Evolutionary conservation across 2,329 filamentous ascomycete genomes (phyloP), one percentile per base, ranked within the genome.

Genomic region (Coniella lustricola): DNA sequence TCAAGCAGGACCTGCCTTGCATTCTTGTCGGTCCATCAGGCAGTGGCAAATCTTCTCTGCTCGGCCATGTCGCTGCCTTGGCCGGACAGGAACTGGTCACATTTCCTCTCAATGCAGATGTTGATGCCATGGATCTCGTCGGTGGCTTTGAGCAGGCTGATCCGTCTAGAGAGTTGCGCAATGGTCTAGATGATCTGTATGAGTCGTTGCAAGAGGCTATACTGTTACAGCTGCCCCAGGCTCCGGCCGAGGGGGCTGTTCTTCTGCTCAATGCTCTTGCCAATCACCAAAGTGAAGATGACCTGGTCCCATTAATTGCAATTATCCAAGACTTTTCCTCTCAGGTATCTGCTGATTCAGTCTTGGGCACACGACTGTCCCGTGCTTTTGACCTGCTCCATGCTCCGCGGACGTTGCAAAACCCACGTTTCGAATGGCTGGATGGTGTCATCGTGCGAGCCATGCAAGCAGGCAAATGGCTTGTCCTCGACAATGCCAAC

Each of bases 121-220:
- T 95, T 38, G 93, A 98, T 64, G 90, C 91, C 1, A 95, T 95
- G 82, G 93, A 98, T 66, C 79, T 98, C 48, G 88, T 98, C 49
- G 93, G 93, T 60, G 93, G 93, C 0, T 98, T 95, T 61, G 93
- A 98, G 64, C 93, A 98, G 66, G 83, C 88, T 16, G 93, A 98
- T 62, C 82, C 87, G 18, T 75, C 85, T 44, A 78, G 91, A 48
- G 80, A 86, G 53, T 72, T 87, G 4, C 82, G 85, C 46, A 70
- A 73, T n/a, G 73, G 80, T 55, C 61, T 84, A 7, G 64, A 71
- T 21, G 59, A 60, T 22, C 55, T 73, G 3, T 53, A 54, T 21
- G 58, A 59, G 12, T 60, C 65, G 12, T 62, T 81, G 16, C 76
- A 80, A 47, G 60, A 62, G 3, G 73, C 71, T 16, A 65, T 77